Percentiles rank a stretch among this genome's conserved stretches.
Conservation (phyloP, 129 eudicot genomes). For the Logfia minima region DNA sequence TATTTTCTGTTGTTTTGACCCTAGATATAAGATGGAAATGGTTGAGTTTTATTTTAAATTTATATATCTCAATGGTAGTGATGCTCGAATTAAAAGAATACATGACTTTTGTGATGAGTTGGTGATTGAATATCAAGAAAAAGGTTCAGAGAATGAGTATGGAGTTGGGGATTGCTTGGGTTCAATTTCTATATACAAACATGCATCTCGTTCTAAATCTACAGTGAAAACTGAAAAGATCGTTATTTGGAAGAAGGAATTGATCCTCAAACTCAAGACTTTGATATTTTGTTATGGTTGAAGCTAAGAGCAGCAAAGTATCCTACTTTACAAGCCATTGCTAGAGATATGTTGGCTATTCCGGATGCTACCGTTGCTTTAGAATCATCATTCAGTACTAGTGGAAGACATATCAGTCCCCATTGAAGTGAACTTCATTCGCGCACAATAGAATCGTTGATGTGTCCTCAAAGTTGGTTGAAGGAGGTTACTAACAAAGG, state of each 20-base stretch:
- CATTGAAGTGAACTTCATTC: neutral
- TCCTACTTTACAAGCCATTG: constrained; percentile 16
- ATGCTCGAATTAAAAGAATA: neutral
- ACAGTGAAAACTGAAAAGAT: neutral
- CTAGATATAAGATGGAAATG: constrained; percentile 8
- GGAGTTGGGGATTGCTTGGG: neutral
- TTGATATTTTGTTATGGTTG: constrained; percentile 28
- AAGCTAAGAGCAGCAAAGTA: constrained; percentile 1
- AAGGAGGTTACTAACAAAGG: neutral
- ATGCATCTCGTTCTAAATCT: neutral
- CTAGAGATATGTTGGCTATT: constrained; percentile 15
- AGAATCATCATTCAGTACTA: neutral
- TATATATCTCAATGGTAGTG: neutral
- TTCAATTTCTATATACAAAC: neutral
- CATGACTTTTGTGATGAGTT: neutral
- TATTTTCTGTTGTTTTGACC: constrained; percentile 2
- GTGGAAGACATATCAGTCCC: neutral
- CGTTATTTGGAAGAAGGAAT: constrained; percentile 19
- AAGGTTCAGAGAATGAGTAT: neutral
- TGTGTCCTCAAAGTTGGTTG: neutral
- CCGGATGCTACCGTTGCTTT: constrained; percentile 13
- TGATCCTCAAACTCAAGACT: neutral
- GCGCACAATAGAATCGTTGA: neutral
- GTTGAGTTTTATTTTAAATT: neutral
- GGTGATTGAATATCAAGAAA: constrained; percentile 5